These are phyloP conservation scores for Oryza longistaminata DNA, from an alignment of 176 grass and related monocot genomes.

Conservation along the genomic window DNA sequence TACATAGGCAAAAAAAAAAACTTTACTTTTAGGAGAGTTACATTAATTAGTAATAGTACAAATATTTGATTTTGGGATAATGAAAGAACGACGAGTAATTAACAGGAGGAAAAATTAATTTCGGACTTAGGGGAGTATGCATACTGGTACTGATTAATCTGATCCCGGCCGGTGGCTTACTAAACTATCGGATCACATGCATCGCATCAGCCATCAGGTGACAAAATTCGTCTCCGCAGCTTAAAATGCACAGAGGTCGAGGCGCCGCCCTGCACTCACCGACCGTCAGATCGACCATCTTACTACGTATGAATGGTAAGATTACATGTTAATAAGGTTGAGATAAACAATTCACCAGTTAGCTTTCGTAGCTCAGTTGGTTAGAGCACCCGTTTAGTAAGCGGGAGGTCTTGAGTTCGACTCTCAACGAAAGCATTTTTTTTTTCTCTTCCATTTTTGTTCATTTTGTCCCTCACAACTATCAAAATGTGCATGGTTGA, in stretches of 20 bases:
- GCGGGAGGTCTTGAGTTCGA: constrained; percentile 96
- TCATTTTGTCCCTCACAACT: neutral
- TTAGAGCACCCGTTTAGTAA: constrained; percentile 98
- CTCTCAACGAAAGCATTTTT: constrained; percentile 68
- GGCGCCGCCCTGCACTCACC: neutral
- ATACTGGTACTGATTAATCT: neutral
- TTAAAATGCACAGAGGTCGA: neutral
- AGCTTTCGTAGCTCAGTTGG: constrained; percentile 88
- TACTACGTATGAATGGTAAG: too few relatives aligned
- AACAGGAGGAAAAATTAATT: too few relatives aligned
- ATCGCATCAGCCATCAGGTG: neutral
- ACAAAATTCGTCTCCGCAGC: neutral
- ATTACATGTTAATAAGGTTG: too few relatives aligned
- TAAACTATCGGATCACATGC: neutral
- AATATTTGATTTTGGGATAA: too few relatives aligned
- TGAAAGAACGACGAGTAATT: too few relatives aligned
- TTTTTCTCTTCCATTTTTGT: too few relatives aligned
- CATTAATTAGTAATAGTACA: too few relatives aligned
- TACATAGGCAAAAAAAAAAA: too few relatives aligned
- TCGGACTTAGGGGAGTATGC: too few relatives aligned
- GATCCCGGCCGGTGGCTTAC: neutral
- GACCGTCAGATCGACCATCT: neutral
- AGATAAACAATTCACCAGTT: neutral
- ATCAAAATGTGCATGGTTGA: neutral
- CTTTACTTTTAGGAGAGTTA: too few relatives aligned